Base-by-base conservation (phyloP, 2,329 filamentous ascomycete genomes). In the Penicillium sp. region DNA sequence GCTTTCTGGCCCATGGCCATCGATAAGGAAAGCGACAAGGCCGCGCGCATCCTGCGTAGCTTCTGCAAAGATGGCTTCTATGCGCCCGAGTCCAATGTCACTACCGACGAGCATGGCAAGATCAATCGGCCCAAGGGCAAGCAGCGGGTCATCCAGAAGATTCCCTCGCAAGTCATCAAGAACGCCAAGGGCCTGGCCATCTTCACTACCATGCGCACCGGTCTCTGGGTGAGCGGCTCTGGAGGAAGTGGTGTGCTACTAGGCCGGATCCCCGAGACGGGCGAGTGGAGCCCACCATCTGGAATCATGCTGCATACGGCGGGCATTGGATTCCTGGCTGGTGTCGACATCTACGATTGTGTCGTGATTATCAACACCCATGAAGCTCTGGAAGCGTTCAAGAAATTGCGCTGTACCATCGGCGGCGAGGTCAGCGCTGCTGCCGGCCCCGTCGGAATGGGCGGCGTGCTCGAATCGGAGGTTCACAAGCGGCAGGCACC, bases 301-400 rank as follows among this genome's bases (percentile, higher is more conserved):
- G 90, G 87, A 33, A 89, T 97, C 51, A 79, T 95, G 71, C 76
- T 95, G 32, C 91, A 97, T 61, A 95, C 91, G 0, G 81, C 87
- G 1, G 88, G 86, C 1, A 76, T 96, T 21, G 91, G 89, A 23
- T 96, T 97, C 59, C 78, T 95, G 37, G 83, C 90, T 4, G 91
- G 90, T 2, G 85, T 95, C 27, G 91, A 97, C 61, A 89, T 96
- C 20, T 97, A 96, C 72, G 91, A 97, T 64, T 95, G 90, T 59
- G 86, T 97, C 10, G 78, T 96, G 7, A 86, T 96, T 23, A 90
- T 96, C 60, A 96, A 94, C 69, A 89, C 86, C 30, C 80, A 86
- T 31, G 78, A 87, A 41, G 88, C 89, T 5, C 72, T 97, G 32
- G 86, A 95, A 51, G 81, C 86, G 1, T 94, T 96, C 60, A 88